phyloP scores from a whole-genome alignment of 2,329 filamentous ascomycete species.

The Fusarium oxysporum region DNA sequence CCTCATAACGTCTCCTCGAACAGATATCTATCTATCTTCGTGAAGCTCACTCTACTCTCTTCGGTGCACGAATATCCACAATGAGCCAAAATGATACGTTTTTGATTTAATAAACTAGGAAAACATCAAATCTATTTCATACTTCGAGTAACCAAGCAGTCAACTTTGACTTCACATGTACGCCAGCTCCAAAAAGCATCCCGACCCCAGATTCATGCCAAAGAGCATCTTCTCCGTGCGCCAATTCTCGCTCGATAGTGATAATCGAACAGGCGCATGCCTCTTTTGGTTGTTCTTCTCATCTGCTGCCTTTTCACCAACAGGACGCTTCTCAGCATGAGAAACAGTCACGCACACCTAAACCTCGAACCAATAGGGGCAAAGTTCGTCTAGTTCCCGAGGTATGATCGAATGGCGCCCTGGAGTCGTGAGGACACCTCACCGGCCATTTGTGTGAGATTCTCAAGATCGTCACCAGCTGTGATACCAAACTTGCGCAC shows the following conservation, averaged over 20 bases:
- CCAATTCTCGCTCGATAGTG: slow-evolving; percentile 21
- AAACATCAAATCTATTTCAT: slow-evolving; percentile 50
- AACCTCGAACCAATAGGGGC: neutral
- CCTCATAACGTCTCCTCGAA: neutral
- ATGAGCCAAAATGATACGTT: neutral
- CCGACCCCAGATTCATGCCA: slow-evolving; percentile 40
- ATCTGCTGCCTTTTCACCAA: slow-evolving; percentile 26
- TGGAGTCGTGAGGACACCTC: slow-evolving; percentile 88
- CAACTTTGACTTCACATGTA: slow-evolving; percentile 48
- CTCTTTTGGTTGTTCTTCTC: slow-evolving; percentile 12
- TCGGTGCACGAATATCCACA: neutral
- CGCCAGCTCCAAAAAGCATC: slow-evolving; percentile 48
- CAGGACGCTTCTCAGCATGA: slow-evolving; percentile 16
- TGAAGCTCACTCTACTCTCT: neutral
- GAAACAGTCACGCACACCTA: slow-evolving; percentile 18
- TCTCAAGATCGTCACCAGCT: slow-evolving; percentile 94
- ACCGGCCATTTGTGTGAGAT: slow-evolving; percentile 83
- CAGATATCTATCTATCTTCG: neutral
- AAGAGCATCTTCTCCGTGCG: slow-evolving; percentile 18
- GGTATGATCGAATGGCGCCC: slow-evolving; percentile 75
- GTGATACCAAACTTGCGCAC: slow-evolving; percentile 95
- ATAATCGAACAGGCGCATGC: slow-evolving; percentile 23
- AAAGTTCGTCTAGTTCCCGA: slow-evolving; percentile 62
- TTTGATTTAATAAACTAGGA: slow-evolving; percentile 28
- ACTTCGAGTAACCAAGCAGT: slow-evolving; percentile 47